phyloP scores from a whole-genome alignment of 2,329 filamentous ascomycete species.

The Epichloe baconii region DNA sequence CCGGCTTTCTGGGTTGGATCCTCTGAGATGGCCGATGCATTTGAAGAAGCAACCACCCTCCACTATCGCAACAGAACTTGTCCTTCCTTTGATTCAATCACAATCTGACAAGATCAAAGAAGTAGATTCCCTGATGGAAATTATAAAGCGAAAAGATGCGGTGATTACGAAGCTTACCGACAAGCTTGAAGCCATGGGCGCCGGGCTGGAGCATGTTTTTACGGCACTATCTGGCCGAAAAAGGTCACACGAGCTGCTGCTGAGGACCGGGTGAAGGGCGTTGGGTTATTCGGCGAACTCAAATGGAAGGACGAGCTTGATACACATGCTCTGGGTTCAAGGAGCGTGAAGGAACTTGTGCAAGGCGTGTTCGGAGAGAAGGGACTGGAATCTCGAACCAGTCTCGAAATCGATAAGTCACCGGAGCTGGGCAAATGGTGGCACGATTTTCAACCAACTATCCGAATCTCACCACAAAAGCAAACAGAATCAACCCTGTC shows the following conservation, averaged over 20 bases:
- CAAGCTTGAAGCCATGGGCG: conserved; percentile 39
- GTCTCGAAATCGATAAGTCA: conserved; percentile 19
- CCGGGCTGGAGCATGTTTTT: conserved; percentile 40
- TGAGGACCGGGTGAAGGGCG: conserved; percentile 36
- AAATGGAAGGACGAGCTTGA: conserved; percentile 24
- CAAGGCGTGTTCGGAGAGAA: conserved; percentile 26
- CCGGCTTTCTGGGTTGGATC: conserved; percentile 49
- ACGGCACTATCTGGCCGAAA: conserved; percentile 35
- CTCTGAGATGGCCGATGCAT: conserved; percentile 52
- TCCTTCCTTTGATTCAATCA: conserved; percentile 37
- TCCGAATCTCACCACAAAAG: conserved; percentile 11
- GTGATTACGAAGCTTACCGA: conserved; percentile 38
- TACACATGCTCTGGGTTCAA: conserved; percentile 12
- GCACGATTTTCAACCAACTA: conserved; percentile 25
- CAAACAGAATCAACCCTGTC: conserved; percentile 2
- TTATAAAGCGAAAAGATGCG: conserved; percentile 36
- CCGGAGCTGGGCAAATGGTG: conserved; percentile 35
- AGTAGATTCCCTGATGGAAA: conserved; percentile 27
- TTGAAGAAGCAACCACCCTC: conserved; percentile 33
- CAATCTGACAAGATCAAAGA: conserved; percentile 28
- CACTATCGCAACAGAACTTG: conserved; percentile 32
- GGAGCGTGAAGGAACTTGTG: conserved; percentile 25
- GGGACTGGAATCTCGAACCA: conserved; percentile 18
- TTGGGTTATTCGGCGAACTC: conserved; percentile 32
- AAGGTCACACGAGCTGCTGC: conserved; percentile 31